Base-by-base conservation (phyloP, 2,329 filamentous ascomycete genomes). In the Karstenula rhodostoma region DNA sequence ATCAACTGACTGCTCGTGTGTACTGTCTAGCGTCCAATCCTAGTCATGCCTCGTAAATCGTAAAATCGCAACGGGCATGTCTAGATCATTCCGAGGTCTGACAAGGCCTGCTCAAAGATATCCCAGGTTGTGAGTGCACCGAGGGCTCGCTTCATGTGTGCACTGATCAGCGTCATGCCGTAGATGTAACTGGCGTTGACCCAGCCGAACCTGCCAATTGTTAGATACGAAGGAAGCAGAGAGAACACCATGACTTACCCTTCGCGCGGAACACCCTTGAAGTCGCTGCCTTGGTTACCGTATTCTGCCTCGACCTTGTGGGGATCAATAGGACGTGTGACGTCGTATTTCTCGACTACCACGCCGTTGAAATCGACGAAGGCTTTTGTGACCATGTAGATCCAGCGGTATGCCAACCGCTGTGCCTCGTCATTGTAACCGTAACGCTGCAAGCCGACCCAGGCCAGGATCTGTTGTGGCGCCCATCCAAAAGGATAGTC, bases 301-400 rank as follows among this genome's bases (percentile, higher is more conserved):
- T 99, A 99, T 80, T 99, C 95, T 60, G 94, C 95, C 78, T 96
- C 93, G 13, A 98, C 95, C 63, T 91, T 90, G 80, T 98, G 95
- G 40, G 95, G 94, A 72, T 97, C 94, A 58, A 94, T 88, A 5
- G 91, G 89, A 58, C 92, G 84, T 22, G 94, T 98, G 61, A 99
- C 95, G 79, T 99, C 92, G 81, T 99, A 99, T 82, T 99, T 99
- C 80, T 99, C 95, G 6, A 98, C 95, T 1, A 99, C 94, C 9
- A 97, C 93, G 42, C 95, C 95, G 75, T 98, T 98, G 84, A 94
- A 98, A 78, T 99, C 94, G 62, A 97, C 94, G 81, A 98, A 98
- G 0, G 95, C 94, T 80, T 96, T 97, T 60, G 93, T 97, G 72
- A 97, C 93, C 94, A 98, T 98, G 77, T 94, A 96, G 56, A 97